Evolutionary conservation across 106 monocot species (phyloP).

Genomic region (Dendrobium catenatum): DNA sequence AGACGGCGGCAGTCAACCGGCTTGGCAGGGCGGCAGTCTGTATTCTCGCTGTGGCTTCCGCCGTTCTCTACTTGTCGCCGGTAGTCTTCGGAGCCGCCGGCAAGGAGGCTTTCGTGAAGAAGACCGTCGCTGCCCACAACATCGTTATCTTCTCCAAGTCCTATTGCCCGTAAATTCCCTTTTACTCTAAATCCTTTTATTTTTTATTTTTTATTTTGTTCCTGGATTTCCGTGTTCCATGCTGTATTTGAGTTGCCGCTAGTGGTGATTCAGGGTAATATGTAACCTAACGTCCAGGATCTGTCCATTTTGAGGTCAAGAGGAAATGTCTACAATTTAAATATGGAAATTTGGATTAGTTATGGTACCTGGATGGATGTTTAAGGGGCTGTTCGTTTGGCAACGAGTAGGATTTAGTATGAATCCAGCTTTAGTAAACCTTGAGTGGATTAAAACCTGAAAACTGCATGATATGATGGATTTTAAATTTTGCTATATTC

Average conservation of each 20-base stretch:
- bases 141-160: conserved; percentile 20
- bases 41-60: not conserved
- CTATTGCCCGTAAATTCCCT: conserved; percentile 10
- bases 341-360: no score
- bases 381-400: no score
- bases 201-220: not conserved
- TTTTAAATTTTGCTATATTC: no score
- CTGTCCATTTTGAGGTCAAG: not conserved
- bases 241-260: not conserved
- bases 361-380: no score
- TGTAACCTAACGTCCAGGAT: not conserved
- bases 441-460: no score
- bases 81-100: not conserved
- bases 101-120: conserved; percentile 9
- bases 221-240: not conserved
- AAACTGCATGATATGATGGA: no score
- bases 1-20: not conserved
- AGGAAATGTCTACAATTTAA: not conserved
- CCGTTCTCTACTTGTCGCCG: not conserved
- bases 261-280: not conserved
- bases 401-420: no score
- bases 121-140: conserved; percentile 10
- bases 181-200: not conserved
- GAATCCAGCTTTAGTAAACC: no score
- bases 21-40: not conserved